A percentile compares a stretch with the other conserved stretches of the same genome.
Evolutionary conservation across 225 moss, liverwort and hornwort species (phyloP).

Genomic region (Polytrichum commune): DNA sequence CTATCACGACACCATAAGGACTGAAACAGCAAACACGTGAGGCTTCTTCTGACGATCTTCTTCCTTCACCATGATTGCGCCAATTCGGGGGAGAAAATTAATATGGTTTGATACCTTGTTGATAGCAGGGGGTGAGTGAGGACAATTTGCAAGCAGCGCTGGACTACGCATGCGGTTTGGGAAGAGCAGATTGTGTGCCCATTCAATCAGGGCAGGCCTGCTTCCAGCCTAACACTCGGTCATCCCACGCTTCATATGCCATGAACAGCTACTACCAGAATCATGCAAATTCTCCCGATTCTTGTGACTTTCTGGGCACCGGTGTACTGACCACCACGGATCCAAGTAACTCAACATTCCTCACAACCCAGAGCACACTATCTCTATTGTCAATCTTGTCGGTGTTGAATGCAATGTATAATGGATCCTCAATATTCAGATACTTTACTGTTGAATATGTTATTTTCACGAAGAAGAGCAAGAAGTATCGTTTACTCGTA

Average conservation of each 20-base stretch:
- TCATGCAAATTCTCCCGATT: slow-evolving; percentile 44
- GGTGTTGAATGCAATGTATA: too few species aligned
- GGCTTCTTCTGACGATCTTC: too few species aligned
- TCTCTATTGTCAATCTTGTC: neutral
- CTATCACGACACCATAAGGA: too few species aligned
- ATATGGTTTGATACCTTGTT: too few species aligned
- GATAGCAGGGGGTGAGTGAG: slow-evolving; percentile 38
- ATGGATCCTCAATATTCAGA: too few species aligned
- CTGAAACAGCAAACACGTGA: too few species aligned
- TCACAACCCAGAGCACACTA: too few species aligned
- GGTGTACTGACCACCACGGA: slow-evolving; percentile 65
- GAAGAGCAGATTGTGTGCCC: slow-evolving; percentile 59
- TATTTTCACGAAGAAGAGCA: too few species aligned
- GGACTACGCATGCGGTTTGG: slow-evolving; percentile 68
- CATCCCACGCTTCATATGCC: slow-evolving; percentile 76
- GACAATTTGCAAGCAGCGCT: slow-evolving; percentile 57
- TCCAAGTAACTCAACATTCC: slow-evolving; percentile 57
- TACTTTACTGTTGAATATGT: too few species aligned
- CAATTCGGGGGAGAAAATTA: too few species aligned
- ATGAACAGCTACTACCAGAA: slow-evolving; percentile 81
- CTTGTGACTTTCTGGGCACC: slow-evolving; percentile 84
- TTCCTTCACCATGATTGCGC: too few species aligned
- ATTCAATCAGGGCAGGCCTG: slow-evolving; percentile 68
- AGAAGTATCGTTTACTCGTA: too few species aligned
- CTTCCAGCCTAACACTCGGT: slow-evolving; percentile 67